Evolutionary conservation across 2,329 filamentous ascomycete genomes (phyloP).

Genomic region (Paraphaeosphaeria sporulosa): DNA sequence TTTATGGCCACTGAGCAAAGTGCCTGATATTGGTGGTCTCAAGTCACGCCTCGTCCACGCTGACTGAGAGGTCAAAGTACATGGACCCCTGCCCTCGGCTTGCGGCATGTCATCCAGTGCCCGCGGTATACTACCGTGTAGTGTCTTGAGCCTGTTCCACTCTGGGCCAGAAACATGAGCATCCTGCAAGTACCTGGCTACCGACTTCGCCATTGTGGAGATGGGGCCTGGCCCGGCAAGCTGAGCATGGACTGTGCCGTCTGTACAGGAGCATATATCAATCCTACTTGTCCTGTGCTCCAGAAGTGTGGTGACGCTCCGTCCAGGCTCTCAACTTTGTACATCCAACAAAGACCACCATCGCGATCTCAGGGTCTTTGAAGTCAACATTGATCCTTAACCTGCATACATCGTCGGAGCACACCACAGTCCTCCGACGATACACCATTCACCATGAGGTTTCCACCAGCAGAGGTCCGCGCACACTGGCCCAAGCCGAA

Average conservation of each 20-base stretch:
- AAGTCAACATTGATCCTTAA: slow-evolving; percentile 15
- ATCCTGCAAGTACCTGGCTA: slow-evolving; percentile 30
- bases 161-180: slow-evolving; percentile 27
- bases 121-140: slow-evolving; percentile 31
- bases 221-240: slow-evolving; percentile 31
- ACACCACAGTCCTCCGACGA: slow-evolving; percentile 25
- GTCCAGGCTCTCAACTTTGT: slow-evolving; percentile 15
- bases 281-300: slow-evolving; percentile 37
- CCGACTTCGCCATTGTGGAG: slow-evolving; percentile 32
- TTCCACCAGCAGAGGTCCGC: slow-evolving; percentile 44
- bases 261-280: slow-evolving; percentile 33
- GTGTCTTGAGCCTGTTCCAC: slow-evolving; percentile 35
- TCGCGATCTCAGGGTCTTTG: not conserved
- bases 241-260: slow-evolving; percentile 27
- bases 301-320: slow-evolving; percentile 35
- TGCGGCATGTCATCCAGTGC: slow-evolving; percentile 40
- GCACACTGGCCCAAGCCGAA: slow-evolving; percentile 53
- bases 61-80: slow-evolving; percentile 29
- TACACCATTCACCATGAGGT: slow-evolving; percentile 37
- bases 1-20: slow-evolving; percentile 26
- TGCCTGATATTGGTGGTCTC: slow-evolving; percentile 28
- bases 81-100: slow-evolving; percentile 31
- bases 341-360: slow-evolving; percentile 6
- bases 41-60: slow-evolving; percentile 35
- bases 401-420: slow-evolving; percentile 29